Base-by-base conservation (phyloP, 1,284 basidiomycete genomes). In the Marasmius tenuissimus region DNA sequence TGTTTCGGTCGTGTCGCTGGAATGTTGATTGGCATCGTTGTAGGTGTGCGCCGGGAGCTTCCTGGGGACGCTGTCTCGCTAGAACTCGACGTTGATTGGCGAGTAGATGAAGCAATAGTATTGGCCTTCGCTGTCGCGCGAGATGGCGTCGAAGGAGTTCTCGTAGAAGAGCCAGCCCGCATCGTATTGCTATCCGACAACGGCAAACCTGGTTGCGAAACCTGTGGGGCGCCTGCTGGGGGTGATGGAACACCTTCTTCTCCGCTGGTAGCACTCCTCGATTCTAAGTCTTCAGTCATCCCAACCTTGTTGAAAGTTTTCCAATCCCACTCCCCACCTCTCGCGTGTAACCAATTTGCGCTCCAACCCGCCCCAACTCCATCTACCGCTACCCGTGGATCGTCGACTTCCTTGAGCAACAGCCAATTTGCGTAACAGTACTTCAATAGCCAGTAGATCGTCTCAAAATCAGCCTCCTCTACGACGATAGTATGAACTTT, bases 401-500 rank as follows among this genome's bases (percentile, higher is more conserved):
- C 87, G 65, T 89, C 87, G 45, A 87, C 75, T 59, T 89, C 85
- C 58, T 82, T 82, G 75, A 86, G 87, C 34, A 85, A 73, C 4
- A 88, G 73, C 87, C 86, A 89, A 69, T 93, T 90, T 2, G 89
- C 88, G 69, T 94, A 94, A 42, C 92, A 85, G 75, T 85, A 93
- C 66, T 91, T 91, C 58, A 94, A 74, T 57, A 94, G 75, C 92
- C 92, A 94, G 71, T 93, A 94, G 3, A 92, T 84, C 0, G 92
- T 93, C 54, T 87, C 83, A 67, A 91, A 95, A 66, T 92, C 91
- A 8, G 90, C 90, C 72, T 94, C 92, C 67, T 93, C 89, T 10
- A 94, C 89, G 33, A 89, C 76, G 49, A 94, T 75, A 1, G 86
- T 88, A 68, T 86, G 85, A 0, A 85, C 67, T 67, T 86, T 87